Conservation (phyloP, 495 filamentous ascomycete species). For the Penicillium manginii region DNA sequence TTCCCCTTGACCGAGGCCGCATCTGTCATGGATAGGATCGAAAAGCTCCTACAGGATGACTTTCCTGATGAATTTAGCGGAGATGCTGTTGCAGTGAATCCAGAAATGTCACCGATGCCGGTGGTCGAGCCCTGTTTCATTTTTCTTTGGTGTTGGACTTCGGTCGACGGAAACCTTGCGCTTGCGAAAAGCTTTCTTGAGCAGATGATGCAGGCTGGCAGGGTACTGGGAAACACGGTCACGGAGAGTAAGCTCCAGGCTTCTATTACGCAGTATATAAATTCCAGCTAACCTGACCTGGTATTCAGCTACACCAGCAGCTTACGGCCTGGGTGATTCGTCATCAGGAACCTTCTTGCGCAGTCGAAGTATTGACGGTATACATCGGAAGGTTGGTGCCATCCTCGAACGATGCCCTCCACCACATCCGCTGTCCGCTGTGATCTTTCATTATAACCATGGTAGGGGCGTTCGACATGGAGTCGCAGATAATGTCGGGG, state of each 20-base stretch:
- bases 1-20: constrained; percentile 17
- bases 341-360: constrained; percentile 22
- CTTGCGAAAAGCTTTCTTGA: constrained; percentile 15
- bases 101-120: constrained; percentile 14
- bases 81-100: constrained; percentile 15
- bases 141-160: constrained; percentile 17
- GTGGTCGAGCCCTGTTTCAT: constrained; percentile 13
- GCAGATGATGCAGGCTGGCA: constrained; percentile 12
- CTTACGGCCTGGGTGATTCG: constrained; percentile 17
- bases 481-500: constrained; percentile 11
- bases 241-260: constrained; percentile 15
- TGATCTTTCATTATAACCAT: constrained; percentile 21
- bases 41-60: constrained; percentile 12
- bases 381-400: constrained; percentile 10
- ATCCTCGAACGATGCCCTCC: constrained; percentile 16
- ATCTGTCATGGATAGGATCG: constrained; percentile 15
- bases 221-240: constrained; percentile 17
- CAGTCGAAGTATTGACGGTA: constrained; percentile 18
- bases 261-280: constrained; percentile 7
- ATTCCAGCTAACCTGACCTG: constrained; percentile 14
- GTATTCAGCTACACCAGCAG: constrained; percentile 17
- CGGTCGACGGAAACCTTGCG: constrained; percentile 4
- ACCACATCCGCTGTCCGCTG: constrained; percentile 18
- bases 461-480: constrained; percentile 15
- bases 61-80: constrained; percentile 23